Conservation (phyloP, 805 yeast species). For the Candida vaughaniae region DNA sequence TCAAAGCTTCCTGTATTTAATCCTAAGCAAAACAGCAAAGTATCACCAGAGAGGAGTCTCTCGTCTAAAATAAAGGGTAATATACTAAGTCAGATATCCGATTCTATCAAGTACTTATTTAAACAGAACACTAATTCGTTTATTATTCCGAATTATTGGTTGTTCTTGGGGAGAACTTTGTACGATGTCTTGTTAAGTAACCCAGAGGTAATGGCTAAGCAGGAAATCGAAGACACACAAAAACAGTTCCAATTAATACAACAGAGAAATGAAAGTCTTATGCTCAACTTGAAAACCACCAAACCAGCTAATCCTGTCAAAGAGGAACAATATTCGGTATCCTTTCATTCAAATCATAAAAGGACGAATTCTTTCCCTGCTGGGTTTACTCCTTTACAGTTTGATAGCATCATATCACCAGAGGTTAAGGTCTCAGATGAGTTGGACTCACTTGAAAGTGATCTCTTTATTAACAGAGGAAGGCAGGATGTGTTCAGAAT, state of each 20-base stretch:
- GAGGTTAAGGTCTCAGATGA: conserved; percentile 1
- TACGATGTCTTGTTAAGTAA: conserved; percentile 34
- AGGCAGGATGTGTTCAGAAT: conserved; percentile 31
- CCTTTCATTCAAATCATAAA: conserved; percentile 5
- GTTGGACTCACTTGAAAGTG: conserved; percentile 14
- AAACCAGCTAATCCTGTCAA: conserved; percentile 5
- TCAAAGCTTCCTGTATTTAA: conserved; percentile 5
- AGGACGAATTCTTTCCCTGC: conserved; percentile 12
- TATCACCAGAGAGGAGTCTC: conserved; percentile 4
- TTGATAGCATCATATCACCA: conserved; percentile 9
- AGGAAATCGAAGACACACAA: conserved; percentile 27
- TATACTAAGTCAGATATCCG: conserved; percentile 26
- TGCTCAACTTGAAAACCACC: conserved; percentile 44
- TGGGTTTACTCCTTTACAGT: conserved; percentile 7
- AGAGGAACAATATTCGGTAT: neutral
- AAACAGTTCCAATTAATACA: conserved; percentile 60
- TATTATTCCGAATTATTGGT: conserved; percentile 66
- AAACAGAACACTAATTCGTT: conserved; percentile 56
- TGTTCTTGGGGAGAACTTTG: conserved; percentile 47
- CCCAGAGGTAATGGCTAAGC: conserved; percentile 18
- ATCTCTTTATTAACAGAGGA: conserved; percentile 22
- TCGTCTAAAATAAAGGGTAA: conserved; percentile 23
- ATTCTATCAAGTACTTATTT: conserved; percentile 40
- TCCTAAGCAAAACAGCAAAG: neutral
- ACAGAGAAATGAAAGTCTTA: conserved; percentile 69